Evolutionary conservation across 1,284 basidiomycete species (phyloP).

Genomic region (Takashimella tepidaria): DNA sequence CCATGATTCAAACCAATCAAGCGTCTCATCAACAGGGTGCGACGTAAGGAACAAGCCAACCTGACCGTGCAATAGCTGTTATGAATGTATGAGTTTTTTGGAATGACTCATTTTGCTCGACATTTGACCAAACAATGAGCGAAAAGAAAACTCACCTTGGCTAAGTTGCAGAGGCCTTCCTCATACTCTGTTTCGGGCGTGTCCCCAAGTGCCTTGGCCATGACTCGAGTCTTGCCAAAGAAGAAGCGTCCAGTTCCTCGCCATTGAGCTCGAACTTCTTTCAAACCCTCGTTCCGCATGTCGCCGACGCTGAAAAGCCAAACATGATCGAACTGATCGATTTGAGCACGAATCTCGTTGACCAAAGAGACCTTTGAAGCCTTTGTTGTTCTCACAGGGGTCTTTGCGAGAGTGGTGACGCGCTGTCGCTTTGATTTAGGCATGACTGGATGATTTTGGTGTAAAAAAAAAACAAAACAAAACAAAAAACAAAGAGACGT

Average conservation of each 20-base stretch:
- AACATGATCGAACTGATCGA: constrained; percentile 84
- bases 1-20: constrained; percentile 92
- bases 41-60: constrained; percentile 91
- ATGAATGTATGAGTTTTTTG: not conserved
- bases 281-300: constrained; percentile 90
- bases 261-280: constrained; percentile 90
- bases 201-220: constrained; percentile 92
- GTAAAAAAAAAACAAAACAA: not conserved
- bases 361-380: constrained; percentile 78
- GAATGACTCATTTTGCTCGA: too few relatives aligned
- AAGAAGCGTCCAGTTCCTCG: constrained; percentile 89
- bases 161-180: constrained; percentile 71
- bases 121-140: too few relatives aligned
- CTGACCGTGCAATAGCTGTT: constrained; percentile 83
- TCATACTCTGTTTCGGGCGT: constrained; percentile 82
- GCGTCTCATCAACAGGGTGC: constrained; percentile 77
- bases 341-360: constrained; percentile 60
- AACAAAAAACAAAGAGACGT: too few relatives aligned
- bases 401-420: constrained; percentile 58
- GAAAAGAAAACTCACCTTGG: constrained; percentile 62
- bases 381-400: constrained; percentile 52
- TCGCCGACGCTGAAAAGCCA: constrained; percentile 93
- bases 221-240: constrained; percentile 85
- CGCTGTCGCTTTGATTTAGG: constrained; percentile 82
- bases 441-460: constrained; percentile 64